A percentile compares a stretch with the other conserved stretches of the same genome.
Evolutionary conservation across 257 asterid genomes (phyloP).

Genomic region (Capsicum rhomboideum): DNA sequence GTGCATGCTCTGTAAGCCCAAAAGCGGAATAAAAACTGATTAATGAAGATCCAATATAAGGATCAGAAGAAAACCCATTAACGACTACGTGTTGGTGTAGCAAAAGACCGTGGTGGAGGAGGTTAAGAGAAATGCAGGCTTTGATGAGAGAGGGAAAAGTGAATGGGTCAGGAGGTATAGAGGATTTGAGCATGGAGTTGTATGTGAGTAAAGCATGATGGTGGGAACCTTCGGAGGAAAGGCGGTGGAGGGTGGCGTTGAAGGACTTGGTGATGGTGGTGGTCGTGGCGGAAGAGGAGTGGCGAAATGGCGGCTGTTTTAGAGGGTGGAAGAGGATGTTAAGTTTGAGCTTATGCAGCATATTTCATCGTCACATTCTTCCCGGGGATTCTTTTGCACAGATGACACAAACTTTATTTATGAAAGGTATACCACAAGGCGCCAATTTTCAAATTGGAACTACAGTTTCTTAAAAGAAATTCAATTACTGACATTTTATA

Average conservation of each 20-base stretch:
- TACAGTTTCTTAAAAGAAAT: neutral
- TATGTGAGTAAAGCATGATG: constrained; percentile 41
- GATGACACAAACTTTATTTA: too few relatives aligned
- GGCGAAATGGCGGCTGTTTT: constrained; percentile 15
- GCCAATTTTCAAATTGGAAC: neutral
- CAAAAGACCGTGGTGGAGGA: constrained; percentile 42
- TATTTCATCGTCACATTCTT: constrained; percentile 16
- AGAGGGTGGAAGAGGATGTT: constrained; percentile 15
- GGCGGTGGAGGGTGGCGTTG: constrained; percentile 53
- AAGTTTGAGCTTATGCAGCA: constrained; percentile 48
- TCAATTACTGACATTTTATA: neutral
- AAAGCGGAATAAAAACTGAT: constrained; percentile 48
- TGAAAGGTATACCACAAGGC: neutral
- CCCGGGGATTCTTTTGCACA: neutral
- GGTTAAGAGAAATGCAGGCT: constrained; percentile 59
- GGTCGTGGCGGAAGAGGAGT: constrained; percentile 8
- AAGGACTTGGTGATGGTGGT: constrained; percentile 22
- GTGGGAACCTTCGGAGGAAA: constrained; percentile 53
- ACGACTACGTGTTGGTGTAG: constrained; percentile 58
- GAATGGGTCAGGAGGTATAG: constrained; percentile 50
- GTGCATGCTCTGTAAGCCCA: constrained; percentile 26
- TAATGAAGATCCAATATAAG: constrained; percentile 63
- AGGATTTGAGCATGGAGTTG: constrained; percentile 44
- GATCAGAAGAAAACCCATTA: constrained; percentile 48
- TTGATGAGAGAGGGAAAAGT: constrained; percentile 71